A percentile compares a stretch with the other conserved stretches of the same genome.
Evolutionary conservation across 2,329 filamentous ascomycete genomes (phyloP).

Genomic region (Aspergillus sp.): DNA sequence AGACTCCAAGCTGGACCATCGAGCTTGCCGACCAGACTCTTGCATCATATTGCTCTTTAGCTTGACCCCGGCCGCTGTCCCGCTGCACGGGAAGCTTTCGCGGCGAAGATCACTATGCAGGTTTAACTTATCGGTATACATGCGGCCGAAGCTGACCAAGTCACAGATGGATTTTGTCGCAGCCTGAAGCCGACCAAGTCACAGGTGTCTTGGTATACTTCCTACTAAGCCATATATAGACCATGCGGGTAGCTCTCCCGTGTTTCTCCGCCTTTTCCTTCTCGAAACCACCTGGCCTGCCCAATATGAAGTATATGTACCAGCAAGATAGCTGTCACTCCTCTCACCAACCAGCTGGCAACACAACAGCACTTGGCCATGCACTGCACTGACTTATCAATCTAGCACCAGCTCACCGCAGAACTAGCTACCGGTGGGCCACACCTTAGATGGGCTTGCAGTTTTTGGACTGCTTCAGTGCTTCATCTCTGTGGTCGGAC

Average conservation of each 20-base stretch:
- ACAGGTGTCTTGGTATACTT: neutral
- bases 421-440: slow-evolving; percentile 1
- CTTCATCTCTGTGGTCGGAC: slow-evolving; percentile 3
- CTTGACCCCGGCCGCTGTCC: neutral
- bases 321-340: neutral
- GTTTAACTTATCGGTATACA: slow-evolving; percentile 1
- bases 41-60: neutral
- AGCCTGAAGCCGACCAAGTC: too few relatives aligned
- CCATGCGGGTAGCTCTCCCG: neutral
- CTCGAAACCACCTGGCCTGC: neutral
- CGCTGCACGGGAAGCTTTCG: slow-evolving; percentile 12
- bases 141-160: too few relatives aligned
- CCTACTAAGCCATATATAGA: neutral
- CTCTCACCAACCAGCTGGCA: neutral
- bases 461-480: neutral
- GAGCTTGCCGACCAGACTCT: neutral
- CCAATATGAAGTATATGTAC: neutral
- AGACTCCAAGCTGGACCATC: neutral
- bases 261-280: neutral
- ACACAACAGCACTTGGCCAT: neutral
- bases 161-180: neutral
- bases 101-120: slow-evolving; percentile 12
- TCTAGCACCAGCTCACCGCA: slow-evolving; percentile 6
- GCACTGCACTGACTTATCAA: neutral
- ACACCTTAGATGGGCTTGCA: neutral